Evolutionary conservation across 2,329 filamentous ascomycete species (phyloP).

Genomic region (Leptosphaerulina australis): DNA sequence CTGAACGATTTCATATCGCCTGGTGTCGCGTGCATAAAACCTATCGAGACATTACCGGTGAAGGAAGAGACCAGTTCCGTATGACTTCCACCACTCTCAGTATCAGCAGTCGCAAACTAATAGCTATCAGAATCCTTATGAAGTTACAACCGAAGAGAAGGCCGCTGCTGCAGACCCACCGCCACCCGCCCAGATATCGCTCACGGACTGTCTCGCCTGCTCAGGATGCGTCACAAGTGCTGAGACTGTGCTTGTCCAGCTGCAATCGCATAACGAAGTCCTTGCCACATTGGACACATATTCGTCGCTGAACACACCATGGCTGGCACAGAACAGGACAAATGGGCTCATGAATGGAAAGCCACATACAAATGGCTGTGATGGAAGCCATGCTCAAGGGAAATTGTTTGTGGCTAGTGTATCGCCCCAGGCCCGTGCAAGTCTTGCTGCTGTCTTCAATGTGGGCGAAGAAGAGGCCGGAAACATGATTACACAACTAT

Average conservation of each 20-base stretch:
- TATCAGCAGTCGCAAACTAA: conserved; percentile 33
- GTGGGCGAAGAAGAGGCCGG: conserved; percentile 76
- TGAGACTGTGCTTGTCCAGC: conserved; percentile 92
- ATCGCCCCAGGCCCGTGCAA: conserved; percentile 88
- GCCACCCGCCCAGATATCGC: conserved; percentile 85
- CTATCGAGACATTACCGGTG: conserved; percentile 83
- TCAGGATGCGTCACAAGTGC: conserved; percentile 97
- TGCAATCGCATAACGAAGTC: conserved; percentile 94
- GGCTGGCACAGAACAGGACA: conserved; percentile 38
- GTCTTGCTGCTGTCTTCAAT: conserved; percentile 81
- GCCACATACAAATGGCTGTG: conserved; percentile 17
- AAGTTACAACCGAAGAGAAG: conserved; percentile 93
- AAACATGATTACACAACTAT: conserved; percentile 79
- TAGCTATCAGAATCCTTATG: conserved; percentile 64
- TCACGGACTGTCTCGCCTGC: conserved; percentile 96
- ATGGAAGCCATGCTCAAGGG: conserved; percentile 52
- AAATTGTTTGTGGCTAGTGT: conserved; percentile 91
- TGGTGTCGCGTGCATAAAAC: conserved; percentile 97
- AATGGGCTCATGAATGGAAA: conserved; percentile 24
- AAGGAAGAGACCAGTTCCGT: conserved; percentile 57
- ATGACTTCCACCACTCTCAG: conserved; percentile 21
- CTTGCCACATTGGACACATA: conserved; percentile 76
- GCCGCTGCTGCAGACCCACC: conserved; percentile 61
- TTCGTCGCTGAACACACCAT: conserved; percentile 51
- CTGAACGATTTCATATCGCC: conserved; percentile 99